phyloP scores from a whole-genome alignment of 495 filamentous ascomycete genomes.

The Eremomyces bilateralis region DNA sequence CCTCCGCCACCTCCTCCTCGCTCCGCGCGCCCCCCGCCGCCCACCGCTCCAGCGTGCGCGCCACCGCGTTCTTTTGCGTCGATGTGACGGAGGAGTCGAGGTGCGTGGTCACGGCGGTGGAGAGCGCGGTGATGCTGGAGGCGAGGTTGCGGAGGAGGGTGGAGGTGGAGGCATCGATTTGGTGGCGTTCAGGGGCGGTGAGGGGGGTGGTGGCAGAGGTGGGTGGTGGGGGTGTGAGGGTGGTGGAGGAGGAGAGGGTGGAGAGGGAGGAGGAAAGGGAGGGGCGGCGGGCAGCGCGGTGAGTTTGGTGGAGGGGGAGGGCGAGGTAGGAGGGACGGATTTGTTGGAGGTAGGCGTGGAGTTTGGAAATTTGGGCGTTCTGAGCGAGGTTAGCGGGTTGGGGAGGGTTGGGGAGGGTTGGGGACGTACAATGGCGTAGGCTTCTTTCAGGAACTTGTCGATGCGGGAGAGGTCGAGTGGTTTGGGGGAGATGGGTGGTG shows the following conservation, averaged over 20 bases:
- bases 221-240: conserved; percentile 13
- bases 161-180: conserved; percentile 70
- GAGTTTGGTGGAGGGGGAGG: neutral
- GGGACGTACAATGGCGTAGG: conserved; percentile 63
- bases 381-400: conserved; percentile 15
- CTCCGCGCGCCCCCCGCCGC: conserved; percentile 34
- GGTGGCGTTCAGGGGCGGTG: conserved; percentile 25
- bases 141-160: conserved; percentile 64
- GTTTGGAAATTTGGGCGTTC: conserved; percentile 66
- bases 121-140: conserved; percentile 46
- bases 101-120: conserved; percentile 62
- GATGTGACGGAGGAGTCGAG: conserved; percentile 45
- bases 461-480: conserved; percentile 24
- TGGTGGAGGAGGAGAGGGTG: conserved; percentile 23
- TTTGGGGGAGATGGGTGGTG: too few species aligned
- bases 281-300: neutral
- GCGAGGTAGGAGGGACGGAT: conserved; percentile 75
- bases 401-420: conserved; percentile 3
- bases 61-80: conserved; percentile 43
- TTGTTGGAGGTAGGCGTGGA: conserved; percentile 53
- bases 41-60: conserved; percentile 48
- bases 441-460: conserved; percentile 89
- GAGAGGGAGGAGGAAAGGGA: conserved; percentile 37
- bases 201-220: conserved; percentile 17
- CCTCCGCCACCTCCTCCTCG: conserved; percentile 43